These are phyloP conservation scores for Hypoxylon intermedium DNA, from an alignment of 495 filamentous ascomycete genomes.

Conservation along the genomic window DNA sequence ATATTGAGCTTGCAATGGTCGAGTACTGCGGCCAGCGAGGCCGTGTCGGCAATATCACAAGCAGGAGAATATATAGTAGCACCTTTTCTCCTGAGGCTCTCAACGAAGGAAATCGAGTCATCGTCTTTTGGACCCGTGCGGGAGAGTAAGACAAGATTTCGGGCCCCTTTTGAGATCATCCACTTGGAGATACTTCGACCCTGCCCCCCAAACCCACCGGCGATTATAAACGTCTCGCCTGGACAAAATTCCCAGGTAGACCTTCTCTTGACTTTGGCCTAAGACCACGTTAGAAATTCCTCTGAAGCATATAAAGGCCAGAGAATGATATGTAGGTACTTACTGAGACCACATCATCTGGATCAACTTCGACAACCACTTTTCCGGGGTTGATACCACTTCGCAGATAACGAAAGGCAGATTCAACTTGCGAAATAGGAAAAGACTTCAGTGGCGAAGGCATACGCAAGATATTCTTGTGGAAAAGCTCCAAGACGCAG, in stretches of 20 bases:
- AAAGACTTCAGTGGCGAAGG: not conserved
- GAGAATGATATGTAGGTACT: not conserved
- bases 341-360: not conserved
- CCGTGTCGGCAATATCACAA: slow-evolving; percentile 45
- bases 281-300: not conserved
- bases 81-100: not conserved
- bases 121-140: not conserved
- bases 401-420: slow-evolving; percentile 27
- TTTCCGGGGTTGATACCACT: slow-evolving; percentile 2
- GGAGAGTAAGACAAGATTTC: slow-evolving; percentile 43
- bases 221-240: slow-evolving; percentile 37
- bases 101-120: not conserved
- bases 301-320: not conserved
- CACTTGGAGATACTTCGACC: slow-evolving; percentile 49
- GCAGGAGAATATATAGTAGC: slow-evolving; percentile 14
- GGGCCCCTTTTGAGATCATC: slow-evolving; percentile 48
- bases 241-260: not conserved
- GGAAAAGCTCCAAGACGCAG: not conserved
- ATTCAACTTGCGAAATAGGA: not conserved
- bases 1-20: slow-evolving; percentile 28
- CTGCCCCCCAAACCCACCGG: slow-evolving; percentile 49
- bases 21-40: not conserved
- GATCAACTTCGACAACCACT: slow-evolving; percentile 6
- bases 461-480: not conserved
- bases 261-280: not conserved